Evolutionary conservation across 164 flowering plant genomes (phyloP), one percentile per base, ranked within the genome.

Genomic region (Amborella trichopoda): DNA sequence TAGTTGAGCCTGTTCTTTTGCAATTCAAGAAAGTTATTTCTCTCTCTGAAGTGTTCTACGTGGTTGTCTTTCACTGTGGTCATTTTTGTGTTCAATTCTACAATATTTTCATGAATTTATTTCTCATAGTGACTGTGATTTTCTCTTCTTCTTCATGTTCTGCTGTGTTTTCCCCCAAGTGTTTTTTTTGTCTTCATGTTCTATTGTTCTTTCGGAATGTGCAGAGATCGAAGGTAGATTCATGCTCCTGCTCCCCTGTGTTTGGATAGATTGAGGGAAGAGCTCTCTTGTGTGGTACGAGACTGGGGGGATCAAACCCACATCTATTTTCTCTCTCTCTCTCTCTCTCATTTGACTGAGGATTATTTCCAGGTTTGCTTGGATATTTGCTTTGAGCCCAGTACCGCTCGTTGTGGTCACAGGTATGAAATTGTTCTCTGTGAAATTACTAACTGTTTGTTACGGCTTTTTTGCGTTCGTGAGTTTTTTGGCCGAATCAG

Each of bases 381-480:
- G 74, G 96, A 87, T 33, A 78, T 89, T 26, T 89, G 97, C 64
- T 83, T 61, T 50, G 95, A 89, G 61, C 95, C 97, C 0, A 86
- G 94, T 55, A 83, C 95, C 28, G 86, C 97, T 48, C 56, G 83
- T 63, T 90, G 98, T 71, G 98, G 98, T 12, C 98, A 91, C 70
- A 90, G 98, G 95, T 83, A 68, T 40, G 36, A 2, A 10, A 10
- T 32, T 11, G n/a, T 10, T 32, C n/a, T 10, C 36, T n/a, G n/a
- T 10, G 13, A 11, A 10, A n/a, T 11, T 32, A 10, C n/a, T 32
- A 32, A 32, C n/a, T 11, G 11, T 32, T 32, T n/a, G 11, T 32
- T 32, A n/a, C n/a, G 36, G 36, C n/a, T 32, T 10, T 32, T 2
- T 32, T 32, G n/a, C 13, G 36, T 10, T 32, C n/a, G 13, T n/a